These are phyloP conservation scores for Pseudogymnoascus sp. DNA, from an alignment of 2,329 filamentous ascomycete genomes.

Conservation along the genomic window DNA sequence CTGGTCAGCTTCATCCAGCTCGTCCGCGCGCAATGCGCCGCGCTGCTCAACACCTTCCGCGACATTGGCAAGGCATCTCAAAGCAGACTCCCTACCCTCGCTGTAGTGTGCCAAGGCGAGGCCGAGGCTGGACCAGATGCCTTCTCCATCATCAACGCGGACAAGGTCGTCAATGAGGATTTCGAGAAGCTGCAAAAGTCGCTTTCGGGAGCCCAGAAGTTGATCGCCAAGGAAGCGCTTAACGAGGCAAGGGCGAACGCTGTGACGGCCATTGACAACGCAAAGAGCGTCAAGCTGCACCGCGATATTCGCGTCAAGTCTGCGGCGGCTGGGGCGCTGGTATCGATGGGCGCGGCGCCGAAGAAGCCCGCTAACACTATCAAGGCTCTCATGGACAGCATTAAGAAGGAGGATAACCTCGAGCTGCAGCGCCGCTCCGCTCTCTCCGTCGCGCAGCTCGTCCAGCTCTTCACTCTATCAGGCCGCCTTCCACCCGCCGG, in stretches of 20 bases:
- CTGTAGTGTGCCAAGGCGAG: conserved; percentile 90
- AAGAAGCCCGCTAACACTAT: conserved; percentile 92
- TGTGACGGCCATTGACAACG: conserved; percentile 66
- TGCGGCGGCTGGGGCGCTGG: conserved; percentile 75
- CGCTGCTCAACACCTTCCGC: conserved; percentile 82
- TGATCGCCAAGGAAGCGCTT: conserved; percentile 73
- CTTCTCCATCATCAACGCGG: conserved; percentile 80
- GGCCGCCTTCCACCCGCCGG: conserved; percentile 80
- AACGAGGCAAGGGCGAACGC: conserved; percentile 68
- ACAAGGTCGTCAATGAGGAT: conserved; percentile 77
- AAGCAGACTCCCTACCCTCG: conserved; percentile 67
- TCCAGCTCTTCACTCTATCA: conserved; percentile 75
- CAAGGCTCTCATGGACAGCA: conserved; percentile 96
- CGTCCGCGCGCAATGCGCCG: conserved; percentile 82
- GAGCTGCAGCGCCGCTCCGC: conserved; percentile 84
- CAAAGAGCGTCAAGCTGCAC: conserved; percentile 66
- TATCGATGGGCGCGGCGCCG: conserved; percentile 78
- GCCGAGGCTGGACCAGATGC: conserved; percentile 83
- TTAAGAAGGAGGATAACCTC: conserved; percentile 88
- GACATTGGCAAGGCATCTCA: conserved; percentile 78
- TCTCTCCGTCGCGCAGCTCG: conserved; percentile 71
- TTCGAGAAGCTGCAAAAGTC: conserved; percentile 82
- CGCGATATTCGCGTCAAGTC: conserved; percentile 82
- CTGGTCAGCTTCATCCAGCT: conserved; percentile 84
- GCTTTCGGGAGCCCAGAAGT: conserved; percentile 79